Evolutionary conservation across 2,329 filamentous ascomycete species (phyloP).

Genomic region (Malbranchea zuffiana): DNA sequence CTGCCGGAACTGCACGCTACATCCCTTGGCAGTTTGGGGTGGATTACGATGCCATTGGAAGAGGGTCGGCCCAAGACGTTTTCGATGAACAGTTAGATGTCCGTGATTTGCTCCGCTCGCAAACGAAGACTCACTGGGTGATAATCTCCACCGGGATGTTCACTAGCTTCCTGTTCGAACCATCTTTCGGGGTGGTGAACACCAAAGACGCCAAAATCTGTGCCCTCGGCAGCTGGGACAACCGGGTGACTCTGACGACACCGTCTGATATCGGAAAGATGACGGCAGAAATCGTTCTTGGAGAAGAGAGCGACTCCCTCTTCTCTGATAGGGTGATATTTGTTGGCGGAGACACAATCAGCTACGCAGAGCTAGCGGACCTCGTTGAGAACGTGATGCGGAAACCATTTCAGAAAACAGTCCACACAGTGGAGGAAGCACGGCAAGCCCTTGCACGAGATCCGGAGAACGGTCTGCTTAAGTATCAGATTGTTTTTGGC

Average conservation of each 20-base stretch:
- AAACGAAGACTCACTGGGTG: conserved; percentile 42
- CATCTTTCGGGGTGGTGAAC: conserved; percentile 53
- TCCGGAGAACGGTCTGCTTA: conserved; percentile 42
- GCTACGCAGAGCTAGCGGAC: conserved; percentile 45
- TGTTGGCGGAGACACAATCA: conserved; percentile 52
- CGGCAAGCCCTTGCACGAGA: conserved; percentile 37
- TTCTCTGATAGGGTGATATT: conserved; percentile 42
- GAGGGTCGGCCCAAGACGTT: conserved; percentile 49
- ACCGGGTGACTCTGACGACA: conserved; percentile 51
- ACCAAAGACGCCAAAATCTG: conserved; percentile 33
- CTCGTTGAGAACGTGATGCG: conserved; percentile 39
- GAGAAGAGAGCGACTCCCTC: conserved; percentile 19
- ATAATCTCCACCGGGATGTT: conserved; percentile 61
- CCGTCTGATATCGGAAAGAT: conserved; percentile 53
- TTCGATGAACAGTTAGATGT: conserved; percentile 59
- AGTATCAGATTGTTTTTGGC: conserved; percentile 53
- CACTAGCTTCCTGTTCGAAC: conserved; percentile 57
- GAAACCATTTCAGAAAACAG: conserved; percentile 37
- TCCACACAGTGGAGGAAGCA: conserved; percentile 41
- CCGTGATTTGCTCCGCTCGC: conserved; percentile 40
- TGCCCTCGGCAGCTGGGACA: conserved; percentile 52
- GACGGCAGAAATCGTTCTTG: conserved; percentile 46
- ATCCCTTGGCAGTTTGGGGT: conserved; percentile 67
- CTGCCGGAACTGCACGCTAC: conserved; percentile 42
- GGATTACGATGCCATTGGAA: conserved; percentile 56